A percentile compares a stretch with the other conserved stretches of the same genome.
Evolutionary conservation across 495 filamentous ascomycete genomes (phyloP).

Genomic region (Aspergillus carlsbadensis): DNA sequence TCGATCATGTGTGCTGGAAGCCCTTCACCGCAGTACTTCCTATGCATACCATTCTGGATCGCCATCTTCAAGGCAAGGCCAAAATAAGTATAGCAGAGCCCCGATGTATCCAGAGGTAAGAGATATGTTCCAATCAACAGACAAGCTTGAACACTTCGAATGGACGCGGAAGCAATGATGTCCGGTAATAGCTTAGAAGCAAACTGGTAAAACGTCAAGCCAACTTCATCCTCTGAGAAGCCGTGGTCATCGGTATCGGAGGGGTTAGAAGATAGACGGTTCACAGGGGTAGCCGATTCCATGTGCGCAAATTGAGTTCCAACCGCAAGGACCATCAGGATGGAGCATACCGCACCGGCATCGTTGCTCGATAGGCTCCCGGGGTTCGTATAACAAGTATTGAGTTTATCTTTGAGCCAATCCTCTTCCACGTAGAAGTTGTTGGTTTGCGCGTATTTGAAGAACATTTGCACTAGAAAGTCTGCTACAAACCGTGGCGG

Average conservation of each 20-base stretch:
- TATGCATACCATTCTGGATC: conserved; percentile 56
- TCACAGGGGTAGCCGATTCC: conserved; percentile 44
- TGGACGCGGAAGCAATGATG: conserved; percentile 52
- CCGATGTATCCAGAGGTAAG: conserved; percentile 49
- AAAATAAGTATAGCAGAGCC: conserved; percentile 52
- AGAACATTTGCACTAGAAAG: conserved; percentile 51
- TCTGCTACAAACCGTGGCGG: conserved; percentile 52
- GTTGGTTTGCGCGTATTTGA: conserved; percentile 54
- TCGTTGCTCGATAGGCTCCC: conserved; percentile 44
- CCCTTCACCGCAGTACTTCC: conserved; percentile 47
- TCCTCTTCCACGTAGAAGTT: conserved; percentile 52
- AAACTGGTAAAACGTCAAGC: conserved; percentile 52
- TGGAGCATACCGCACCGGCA: conserved; percentile 44
- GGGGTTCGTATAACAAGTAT: conserved; percentile 44
- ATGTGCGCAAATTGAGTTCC: conserved; percentile 57
- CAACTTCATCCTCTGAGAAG: conserved; percentile 52
- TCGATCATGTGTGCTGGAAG: conserved; percentile 43
- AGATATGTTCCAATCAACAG: conserved; percentile 50
- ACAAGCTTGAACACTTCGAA: conserved; percentile 53
- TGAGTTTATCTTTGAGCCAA: conserved; percentile 47
- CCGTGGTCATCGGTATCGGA: conserved; percentile 38
- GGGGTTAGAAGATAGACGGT: conserved; percentile 31
- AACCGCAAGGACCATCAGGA: conserved; percentile 51
- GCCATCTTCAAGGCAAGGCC: conserved; percentile 50
- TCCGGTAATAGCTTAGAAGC: conserved; percentile 51